phyloP scores from a whole-genome alignment of 73 alveolate species.

The Paramecium sexaurelia region DNA sequence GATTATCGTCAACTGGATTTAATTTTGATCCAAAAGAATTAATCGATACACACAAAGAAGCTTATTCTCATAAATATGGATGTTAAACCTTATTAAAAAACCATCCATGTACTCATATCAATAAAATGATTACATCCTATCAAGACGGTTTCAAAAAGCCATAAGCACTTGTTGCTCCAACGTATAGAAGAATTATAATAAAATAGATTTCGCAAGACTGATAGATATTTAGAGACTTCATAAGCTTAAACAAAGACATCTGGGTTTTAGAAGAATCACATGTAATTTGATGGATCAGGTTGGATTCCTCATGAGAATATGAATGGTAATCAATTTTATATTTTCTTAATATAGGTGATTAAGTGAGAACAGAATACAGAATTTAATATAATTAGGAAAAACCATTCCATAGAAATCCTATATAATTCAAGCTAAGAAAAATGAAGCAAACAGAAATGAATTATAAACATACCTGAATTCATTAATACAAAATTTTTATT shows the following conservation, averaged over 20 bases:
- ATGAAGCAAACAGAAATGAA: conserved; percentile 36
- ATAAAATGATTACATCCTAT: conserved; percentile 3
- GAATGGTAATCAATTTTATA: conserved; percentile 15
- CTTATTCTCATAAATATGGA: conserved; percentile 54
- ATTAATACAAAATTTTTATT: neutral
- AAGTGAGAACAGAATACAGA: conserved; percentile 53
- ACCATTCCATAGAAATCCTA: conserved; percentile 54
- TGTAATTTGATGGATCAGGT: conserved; percentile 50
- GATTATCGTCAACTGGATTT: conserved; percentile 55
- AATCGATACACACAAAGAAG: conserved; percentile 18
- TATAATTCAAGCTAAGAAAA: conserved; percentile 18
- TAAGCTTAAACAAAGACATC: conserved; percentile 38
- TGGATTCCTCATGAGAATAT: conserved; percentile 46
- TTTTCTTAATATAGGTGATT: conserved; percentile 5
- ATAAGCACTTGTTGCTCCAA: conserved; percentile 33
- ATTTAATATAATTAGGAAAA: conserved; percentile 29
- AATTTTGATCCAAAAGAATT: conserved; percentile 43
- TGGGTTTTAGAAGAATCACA: conserved; percentile 50
- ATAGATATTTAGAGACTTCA: conserved; percentile 10
- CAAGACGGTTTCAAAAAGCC: conserved; percentile 58
- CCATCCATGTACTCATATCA: conserved; percentile 23
- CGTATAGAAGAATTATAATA: neutral
- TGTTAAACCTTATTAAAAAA: conserved; percentile 20
- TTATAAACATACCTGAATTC: conserved; percentile 48
- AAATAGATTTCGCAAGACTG: conserved; percentile 40